Percentiles rank a stretch among this genome's conserved stretches.
Conservation (phyloP, 768 basidiomycete genomes). For the Lactifluus piperatus region DNA sequence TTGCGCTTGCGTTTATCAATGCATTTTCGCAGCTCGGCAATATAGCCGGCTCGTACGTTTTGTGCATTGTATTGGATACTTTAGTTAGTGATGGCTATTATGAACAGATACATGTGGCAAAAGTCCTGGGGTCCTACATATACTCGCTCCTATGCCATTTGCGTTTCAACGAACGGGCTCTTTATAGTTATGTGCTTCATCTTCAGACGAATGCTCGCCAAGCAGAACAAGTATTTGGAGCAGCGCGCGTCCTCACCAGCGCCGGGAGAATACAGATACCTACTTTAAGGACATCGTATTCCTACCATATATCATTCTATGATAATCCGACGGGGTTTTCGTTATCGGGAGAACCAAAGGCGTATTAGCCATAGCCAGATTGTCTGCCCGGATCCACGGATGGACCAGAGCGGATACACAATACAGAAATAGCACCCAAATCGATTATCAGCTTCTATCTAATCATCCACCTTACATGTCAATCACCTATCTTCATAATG, state of each 20-base stretch:
- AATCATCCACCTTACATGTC: no score
- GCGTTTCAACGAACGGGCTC: slow-evolving; percentile 47
- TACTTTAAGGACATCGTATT: slow-evolving; percentile 28
- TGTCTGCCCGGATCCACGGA: neutral
- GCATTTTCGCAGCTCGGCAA: slow-evolving; percentile 79
- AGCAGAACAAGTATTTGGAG: slow-evolving; percentile 26
- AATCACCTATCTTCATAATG: no score
- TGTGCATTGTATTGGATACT: neutral
- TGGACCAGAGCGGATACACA: no score
- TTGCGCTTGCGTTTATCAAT: slow-evolving; percentile 79
- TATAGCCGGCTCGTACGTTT: slow-evolving; percentile 67
- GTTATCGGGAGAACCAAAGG: slow-evolving; percentile 34
- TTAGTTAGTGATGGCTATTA: slow-evolving; percentile 1
- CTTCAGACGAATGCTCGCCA: slow-evolving; percentile 28
- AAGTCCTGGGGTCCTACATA: slow-evolving; percentile 64
- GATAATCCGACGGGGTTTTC: slow-evolving; percentile 28
- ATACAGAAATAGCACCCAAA: no score
- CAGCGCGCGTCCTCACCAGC: slow-evolving; percentile 37
- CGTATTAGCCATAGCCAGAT: slow-evolving; percentile 32
- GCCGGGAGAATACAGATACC: slow-evolving; percentile 37
- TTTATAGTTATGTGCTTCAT: slow-evolving; percentile 31
- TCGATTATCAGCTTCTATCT: no score
- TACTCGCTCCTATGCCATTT: slow-evolving; percentile 61
- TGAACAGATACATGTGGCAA: slow-evolving; percentile 55
- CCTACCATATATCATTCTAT: no score